phyloP scores from a whole-genome alignment of 345 rosid genomes.

The Combretum micranthum region DNA sequence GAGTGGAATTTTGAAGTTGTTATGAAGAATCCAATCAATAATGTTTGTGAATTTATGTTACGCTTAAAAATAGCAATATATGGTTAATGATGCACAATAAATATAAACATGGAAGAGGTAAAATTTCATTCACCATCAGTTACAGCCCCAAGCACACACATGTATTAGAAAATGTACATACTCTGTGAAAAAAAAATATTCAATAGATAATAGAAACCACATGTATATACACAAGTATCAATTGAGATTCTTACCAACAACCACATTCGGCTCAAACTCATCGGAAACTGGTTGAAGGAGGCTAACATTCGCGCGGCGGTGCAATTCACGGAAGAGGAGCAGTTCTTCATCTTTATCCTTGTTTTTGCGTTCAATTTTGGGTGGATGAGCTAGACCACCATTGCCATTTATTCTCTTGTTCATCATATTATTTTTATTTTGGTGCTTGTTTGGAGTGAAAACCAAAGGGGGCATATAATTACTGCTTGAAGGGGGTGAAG shows the following conservation, averaged over 20 bases:
- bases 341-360: conserved; percentile 44
- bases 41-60: too few species aligned
- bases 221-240: neutral
- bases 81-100: too few species aligned
- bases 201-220: too few species aligned
- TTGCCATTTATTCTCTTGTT: neutral
- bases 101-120: too few species aligned
- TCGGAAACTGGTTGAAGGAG: conserved; percentile 63
- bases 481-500: too few species aligned
- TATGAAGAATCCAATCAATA: too few species aligned
- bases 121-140: too few species aligned
- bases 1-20: too few species aligned
- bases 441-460: neutral
- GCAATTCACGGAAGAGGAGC: conserved; percentile 48
- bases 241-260: neutral
- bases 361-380: neutral
- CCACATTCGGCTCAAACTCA: conserved; percentile 36
- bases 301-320: conserved; percentile 36
- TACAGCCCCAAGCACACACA: too few species aligned
- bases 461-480: too few species aligned
- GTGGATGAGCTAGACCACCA: neutral
- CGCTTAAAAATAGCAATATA: too few species aligned
- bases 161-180: too few species aligned
- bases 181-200: neutral
- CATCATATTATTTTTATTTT: neutral